Evolutionary conservation across 2,329 filamentous ascomycete genomes (phyloP).

Genomic region (Cytospora mali): DNA sequence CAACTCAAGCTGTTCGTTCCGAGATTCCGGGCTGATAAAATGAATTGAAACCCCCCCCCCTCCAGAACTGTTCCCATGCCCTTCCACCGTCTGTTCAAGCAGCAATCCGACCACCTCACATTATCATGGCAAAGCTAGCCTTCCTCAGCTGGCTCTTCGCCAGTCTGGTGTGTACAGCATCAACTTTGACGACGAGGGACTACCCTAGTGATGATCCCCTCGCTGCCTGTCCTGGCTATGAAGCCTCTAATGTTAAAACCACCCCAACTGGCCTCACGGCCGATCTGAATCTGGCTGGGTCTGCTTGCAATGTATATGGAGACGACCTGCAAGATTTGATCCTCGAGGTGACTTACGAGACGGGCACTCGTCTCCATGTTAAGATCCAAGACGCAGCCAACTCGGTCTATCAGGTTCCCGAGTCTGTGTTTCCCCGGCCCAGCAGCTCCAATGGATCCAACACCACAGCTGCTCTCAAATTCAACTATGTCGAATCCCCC

Average conservation of each 20-base stretch:
- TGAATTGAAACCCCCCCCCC: not conserved
- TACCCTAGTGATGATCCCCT: slow-evolving; percentile 35
- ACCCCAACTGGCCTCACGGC: slow-evolving; percentile 59
- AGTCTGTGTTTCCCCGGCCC: slow-evolving; percentile 67
- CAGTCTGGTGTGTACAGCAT: slow-evolving; percentile 26
- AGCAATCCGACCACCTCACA: not conserved
- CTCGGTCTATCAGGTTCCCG: slow-evolving; percentile 74
- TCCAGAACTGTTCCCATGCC: not conserved
- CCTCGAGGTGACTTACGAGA: slow-evolving; percentile 67
- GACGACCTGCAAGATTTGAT: slow-evolving; percentile 65
- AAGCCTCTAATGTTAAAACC: slow-evolving; percentile 57
- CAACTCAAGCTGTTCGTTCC: not conserved
- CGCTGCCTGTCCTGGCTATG: slow-evolving; percentile 62
- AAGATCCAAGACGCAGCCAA: slow-evolving; percentile 72
- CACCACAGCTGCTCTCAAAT: slow-evolving; percentile 35
- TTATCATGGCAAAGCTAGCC: slow-evolving; percentile 20
- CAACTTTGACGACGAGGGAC: slow-evolving; percentile 24
- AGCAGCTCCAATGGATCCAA: slow-evolving; percentile 29
- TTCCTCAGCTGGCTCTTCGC: slow-evolving; percentile 28
- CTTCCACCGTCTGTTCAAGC: slow-evolving; percentile 1
- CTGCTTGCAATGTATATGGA: slow-evolving; percentile 69
- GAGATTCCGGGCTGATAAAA: not conserved
- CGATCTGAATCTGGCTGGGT: slow-evolving; percentile 63
- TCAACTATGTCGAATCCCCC: slow-evolving; percentile 40
- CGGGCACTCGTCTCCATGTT: slow-evolving; percentile 73